Conservation (phyloP, 306 rosid genomes). For the Urtica urens region DNA sequence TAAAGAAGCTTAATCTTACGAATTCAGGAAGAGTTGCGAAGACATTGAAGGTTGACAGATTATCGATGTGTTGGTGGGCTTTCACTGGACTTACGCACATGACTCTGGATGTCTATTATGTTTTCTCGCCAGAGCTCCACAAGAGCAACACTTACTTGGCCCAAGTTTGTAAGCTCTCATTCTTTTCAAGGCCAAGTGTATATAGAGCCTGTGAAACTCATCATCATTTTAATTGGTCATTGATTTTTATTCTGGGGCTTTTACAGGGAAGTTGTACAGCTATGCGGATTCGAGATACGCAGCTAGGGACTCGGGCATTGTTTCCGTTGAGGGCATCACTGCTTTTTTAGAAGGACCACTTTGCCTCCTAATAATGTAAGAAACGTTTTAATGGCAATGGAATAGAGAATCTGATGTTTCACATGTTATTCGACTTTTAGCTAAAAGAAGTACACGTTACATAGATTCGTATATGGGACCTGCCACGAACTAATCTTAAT, state of each 20-base stretch:
- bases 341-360: constrained; percentile 78
- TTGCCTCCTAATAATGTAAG: constrained; percentile 74
- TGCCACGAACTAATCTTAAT: too few species aligned
- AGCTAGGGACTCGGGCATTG: constrained; percentile 54
- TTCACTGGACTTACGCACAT: constrained; percentile 85
- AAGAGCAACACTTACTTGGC: constrained; percentile 60
- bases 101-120: constrained; percentile 72
- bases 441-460: too few species aligned
- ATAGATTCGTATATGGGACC: too few species aligned
- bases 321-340: constrained; percentile 65
- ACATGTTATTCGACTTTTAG: too few species aligned
- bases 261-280: constrained; percentile 92
- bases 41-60: constrained; percentile 48
- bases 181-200: not conserved
- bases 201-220: not conserved
- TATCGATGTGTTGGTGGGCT: constrained; percentile 92
- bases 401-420: too few species aligned
- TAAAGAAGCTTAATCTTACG: too few species aligned
- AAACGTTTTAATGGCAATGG: not conserved
- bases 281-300: constrained; percentile 93
- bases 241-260: not conserved
- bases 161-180: constrained; percentile 65
- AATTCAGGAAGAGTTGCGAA: constrained; percentile 45
- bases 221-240: not conserved
- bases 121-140: constrained; percentile 63